Evolutionary conservation across 176 grass and related monocot genomes (phyloP).

Genomic region (Elaeis guineensis): DNA sequence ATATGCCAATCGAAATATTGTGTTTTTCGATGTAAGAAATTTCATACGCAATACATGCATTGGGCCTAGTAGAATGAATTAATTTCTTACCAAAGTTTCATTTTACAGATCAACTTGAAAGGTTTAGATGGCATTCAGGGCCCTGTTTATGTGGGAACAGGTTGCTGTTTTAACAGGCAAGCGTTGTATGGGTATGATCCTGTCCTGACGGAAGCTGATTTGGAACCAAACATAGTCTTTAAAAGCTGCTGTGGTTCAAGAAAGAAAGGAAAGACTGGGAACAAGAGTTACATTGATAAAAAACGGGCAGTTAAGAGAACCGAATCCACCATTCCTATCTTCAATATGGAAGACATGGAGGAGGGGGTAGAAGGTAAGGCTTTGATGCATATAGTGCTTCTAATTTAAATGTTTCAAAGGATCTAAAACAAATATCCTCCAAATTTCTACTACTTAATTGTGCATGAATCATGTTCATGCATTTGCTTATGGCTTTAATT

Average conservation of each 20-base stretch:
- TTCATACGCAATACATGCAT: neutral
- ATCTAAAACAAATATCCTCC: no score
- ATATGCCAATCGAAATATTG: slow-evolving; percentile 7
- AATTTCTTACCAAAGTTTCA: neutral
- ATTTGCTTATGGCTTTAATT: no score
- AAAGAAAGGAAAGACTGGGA: slow-evolving; percentile 6
- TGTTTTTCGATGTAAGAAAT: slow-evolving; percentile 47
- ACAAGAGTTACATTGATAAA: slow-evolving; percentile 20
- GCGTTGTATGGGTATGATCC: slow-evolving; percentile 68
- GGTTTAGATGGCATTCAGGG: slow-evolving; percentile 59
- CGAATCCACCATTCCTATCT: slow-evolving; percentile 32
- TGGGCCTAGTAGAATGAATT: neutral
- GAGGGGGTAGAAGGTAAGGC: slow-evolving; percentile 17
- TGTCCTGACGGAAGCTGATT: slow-evolving; percentile 13
- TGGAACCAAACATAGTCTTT: neutral
- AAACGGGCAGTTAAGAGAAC: slow-evolving; percentile 19
- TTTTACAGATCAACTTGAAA: slow-evolving; percentile 54
- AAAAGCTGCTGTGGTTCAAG: slow-evolving; percentile 18
- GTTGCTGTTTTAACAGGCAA: slow-evolving; percentile 60
- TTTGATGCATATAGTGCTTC: no score
- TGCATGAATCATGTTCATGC: no score
- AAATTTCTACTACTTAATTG: no score
- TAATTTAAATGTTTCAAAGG: no score
- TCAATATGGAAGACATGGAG: slow-evolving; percentile 36
- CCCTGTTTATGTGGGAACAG: slow-evolving; percentile 45